A percentile compares a stretch with the other conserved stretches of the same genome.
phyloP scores from a whole-genome alignment of 73 alveolate species.

The Loxodes magnus region DNA sequence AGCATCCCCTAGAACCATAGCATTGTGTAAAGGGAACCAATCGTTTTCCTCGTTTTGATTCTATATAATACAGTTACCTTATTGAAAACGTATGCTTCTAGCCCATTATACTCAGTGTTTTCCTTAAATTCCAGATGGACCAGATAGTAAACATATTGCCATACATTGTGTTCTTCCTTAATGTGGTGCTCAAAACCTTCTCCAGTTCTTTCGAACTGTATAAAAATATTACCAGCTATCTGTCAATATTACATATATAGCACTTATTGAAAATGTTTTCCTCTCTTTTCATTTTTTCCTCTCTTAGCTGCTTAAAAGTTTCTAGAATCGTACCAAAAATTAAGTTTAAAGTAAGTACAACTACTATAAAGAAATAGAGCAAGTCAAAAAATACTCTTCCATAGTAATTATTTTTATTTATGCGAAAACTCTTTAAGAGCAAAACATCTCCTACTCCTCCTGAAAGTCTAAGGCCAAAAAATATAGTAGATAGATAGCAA shows the following conservation, averaged over 20 bases:
- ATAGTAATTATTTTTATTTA: constrained; percentile 18
- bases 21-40: no score
- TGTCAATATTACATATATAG: constrained; percentile 65
- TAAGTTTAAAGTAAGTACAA: constrained; percentile 56
- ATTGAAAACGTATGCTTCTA: constrained; percentile 21
- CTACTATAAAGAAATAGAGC: constrained; percentile 38
- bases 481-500: constrained; percentile 50
- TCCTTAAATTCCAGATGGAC: constrained; percentile 21
- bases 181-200: constrained; percentile 65
- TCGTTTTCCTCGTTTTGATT: no score
- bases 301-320: constrained; percentile 76
- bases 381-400: constrained; percentile 49
- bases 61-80: no score
- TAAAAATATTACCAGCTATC: constrained; percentile 17
- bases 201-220: constrained; percentile 62
- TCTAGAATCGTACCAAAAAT: constrained; percentile 78
- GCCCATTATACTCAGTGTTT: constrained; percentile 31
- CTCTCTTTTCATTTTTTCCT: constrained; percentile 41
- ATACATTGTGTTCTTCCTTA: constrained; percentile 46
- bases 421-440: constrained; percentile 10
- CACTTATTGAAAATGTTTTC: constrained; percentile 57
- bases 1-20: no score
- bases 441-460: constrained; percentile 66
- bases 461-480: constrained; percentile 68
- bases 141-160: constrained; percentile 22